Conservation (phyloP, 768 basidiomycete genomes). For the Paxillus involutus region DNA sequence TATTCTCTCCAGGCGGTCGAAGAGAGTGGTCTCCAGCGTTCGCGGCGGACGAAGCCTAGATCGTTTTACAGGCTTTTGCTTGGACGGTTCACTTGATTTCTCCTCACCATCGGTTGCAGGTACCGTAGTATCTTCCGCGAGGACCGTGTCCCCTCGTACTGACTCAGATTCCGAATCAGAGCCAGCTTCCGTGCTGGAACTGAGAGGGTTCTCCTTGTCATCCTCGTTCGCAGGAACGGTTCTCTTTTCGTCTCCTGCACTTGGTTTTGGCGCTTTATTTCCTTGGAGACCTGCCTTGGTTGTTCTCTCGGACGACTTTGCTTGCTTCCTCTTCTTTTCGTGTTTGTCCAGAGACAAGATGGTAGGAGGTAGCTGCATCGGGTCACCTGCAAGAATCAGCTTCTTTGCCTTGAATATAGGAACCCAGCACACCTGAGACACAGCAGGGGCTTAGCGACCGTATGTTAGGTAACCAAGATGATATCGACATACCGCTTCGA, state of each 20-base stretch:
- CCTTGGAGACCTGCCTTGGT: neutral
- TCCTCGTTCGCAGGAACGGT: neutral
- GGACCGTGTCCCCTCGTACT: conserved; percentile 17
- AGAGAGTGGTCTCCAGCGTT: conserved; percentile 85
- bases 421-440: conserved; percentile 71
- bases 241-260: neutral
- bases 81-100: neutral
- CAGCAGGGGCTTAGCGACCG: neutral
- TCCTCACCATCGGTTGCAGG: conserved; percentile 2
- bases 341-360: conserved; percentile 65
- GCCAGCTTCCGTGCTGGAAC: conserved; percentile 5
- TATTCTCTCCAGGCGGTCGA: conserved; percentile 88
- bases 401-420: conserved; percentile 92
- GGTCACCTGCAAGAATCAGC: conserved; percentile 89
- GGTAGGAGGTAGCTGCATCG: conserved; percentile 94
- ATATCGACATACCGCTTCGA: conserved; percentile 73
- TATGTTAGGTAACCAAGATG: neutral
- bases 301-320: conserved; percentile 1
- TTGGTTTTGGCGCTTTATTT: neutral
- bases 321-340: conserved; percentile 27
- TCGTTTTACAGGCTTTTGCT: conserved; percentile 10
- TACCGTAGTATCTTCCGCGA: conserved; percentile 17
- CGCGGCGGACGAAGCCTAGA: conserved; percentile 55
- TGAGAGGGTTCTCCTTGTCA: neutral
- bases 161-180: conserved; percentile 19